A percentile compares a stretch with the other conserved stretches of the same genome.
These are phyloP conservation scores for Trichoderma citrinoviride DNA, from an alignment of 2,329 filamentous ascomycete genomes.

Conservation along the genomic window DNA sequence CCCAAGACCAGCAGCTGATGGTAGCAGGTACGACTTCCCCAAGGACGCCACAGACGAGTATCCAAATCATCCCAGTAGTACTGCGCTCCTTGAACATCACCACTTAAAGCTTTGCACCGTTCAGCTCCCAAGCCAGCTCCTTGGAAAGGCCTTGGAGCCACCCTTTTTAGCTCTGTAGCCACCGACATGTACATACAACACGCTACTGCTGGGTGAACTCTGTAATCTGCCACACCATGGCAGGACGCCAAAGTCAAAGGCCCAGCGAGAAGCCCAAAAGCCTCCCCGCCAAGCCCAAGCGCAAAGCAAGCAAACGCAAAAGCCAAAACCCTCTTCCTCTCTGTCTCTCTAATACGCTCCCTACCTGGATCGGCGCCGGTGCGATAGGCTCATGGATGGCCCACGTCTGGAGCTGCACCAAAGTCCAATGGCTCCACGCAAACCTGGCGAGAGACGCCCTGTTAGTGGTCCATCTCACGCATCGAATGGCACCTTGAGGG, in stretches of 20 bases:
- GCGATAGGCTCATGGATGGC: slow-evolving; percentile 6
- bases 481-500: slow-evolving; percentile 12
- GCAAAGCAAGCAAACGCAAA: neutral
- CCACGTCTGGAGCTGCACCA: neutral
- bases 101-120: too few relatives aligned
- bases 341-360: neutral
- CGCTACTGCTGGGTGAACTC: neutral
- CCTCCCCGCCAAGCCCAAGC: neutral
- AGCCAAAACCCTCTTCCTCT: too few relatives aligned
- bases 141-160: neutral
- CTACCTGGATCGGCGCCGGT: neutral
- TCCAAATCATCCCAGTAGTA: too few relatives aligned
- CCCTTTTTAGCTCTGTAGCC: neutral
- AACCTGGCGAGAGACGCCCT: neutral
- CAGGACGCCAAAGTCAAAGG: neutral
- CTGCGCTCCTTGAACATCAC: too few relatives aligned
- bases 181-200: neutral
- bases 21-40: neutral
- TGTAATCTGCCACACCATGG: slow-evolving; percentile 5
- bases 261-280: neutral
- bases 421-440: neutral
- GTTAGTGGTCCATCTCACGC: slow-evolving; percentile 8
- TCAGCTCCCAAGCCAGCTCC: neutral
- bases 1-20: neutral
- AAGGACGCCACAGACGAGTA: neutral